Conservation (phyloP, 768 basidiomycete genomes). For the Pleurotus eryngii region DNA sequence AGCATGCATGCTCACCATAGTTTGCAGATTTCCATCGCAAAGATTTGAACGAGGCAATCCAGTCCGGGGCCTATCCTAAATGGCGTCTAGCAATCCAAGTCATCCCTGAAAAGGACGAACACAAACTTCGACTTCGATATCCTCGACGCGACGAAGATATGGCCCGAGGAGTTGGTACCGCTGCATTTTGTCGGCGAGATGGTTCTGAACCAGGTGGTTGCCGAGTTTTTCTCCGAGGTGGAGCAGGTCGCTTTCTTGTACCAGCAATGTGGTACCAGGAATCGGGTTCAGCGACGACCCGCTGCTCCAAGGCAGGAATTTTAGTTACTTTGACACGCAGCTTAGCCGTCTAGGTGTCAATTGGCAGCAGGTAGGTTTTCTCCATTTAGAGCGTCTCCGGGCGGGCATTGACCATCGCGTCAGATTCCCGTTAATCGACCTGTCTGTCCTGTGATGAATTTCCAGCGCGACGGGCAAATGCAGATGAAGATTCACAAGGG, state of each 20-base stretch:
- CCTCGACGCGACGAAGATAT: slow-evolving; percentile 82
- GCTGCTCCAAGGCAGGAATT: slow-evolving; percentile 80
- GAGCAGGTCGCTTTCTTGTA: slow-evolving; percentile 94
- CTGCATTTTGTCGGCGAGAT: slow-evolving; percentile 76
- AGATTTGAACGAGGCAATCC: slow-evolving; percentile 82
- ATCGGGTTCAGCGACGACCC: slow-evolving; percentile 77
- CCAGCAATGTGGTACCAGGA: slow-evolving; percentile 62
- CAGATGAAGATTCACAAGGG: slow-evolving; percentile 58
- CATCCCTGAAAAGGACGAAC: slow-evolving; percentile 67
- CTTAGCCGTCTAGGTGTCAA: slow-evolving; percentile 78
- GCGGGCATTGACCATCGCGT: not conserved
- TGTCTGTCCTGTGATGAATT: slow-evolving; percentile 70
- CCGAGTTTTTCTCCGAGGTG: slow-evolving; percentile 82
- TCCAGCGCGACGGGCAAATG: slow-evolving; percentile 58
- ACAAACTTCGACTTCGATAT: slow-evolving; percentile 86
- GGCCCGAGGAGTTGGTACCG: slow-evolving; percentile 81
- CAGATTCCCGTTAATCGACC: slow-evolving; percentile 82
- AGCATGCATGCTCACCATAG: not conserved
- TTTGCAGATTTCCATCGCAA: slow-evolving; percentile 76
- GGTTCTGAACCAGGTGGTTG: slow-evolving; percentile 56
- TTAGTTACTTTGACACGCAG: slow-evolving; percentile 87
- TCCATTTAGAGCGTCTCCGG: not conserved
- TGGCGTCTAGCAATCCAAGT: slow-evolving; percentile 79
- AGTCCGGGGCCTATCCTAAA: slow-evolving; percentile 63
- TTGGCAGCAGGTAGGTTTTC: slow-evolving; percentile 56